A percentile compares a stretch with the other conserved stretches of the same genome.
Evolutionary conservation across 352 stramenopile species (phyloP).

Genomic region (Blastocystis sp.): DNA sequence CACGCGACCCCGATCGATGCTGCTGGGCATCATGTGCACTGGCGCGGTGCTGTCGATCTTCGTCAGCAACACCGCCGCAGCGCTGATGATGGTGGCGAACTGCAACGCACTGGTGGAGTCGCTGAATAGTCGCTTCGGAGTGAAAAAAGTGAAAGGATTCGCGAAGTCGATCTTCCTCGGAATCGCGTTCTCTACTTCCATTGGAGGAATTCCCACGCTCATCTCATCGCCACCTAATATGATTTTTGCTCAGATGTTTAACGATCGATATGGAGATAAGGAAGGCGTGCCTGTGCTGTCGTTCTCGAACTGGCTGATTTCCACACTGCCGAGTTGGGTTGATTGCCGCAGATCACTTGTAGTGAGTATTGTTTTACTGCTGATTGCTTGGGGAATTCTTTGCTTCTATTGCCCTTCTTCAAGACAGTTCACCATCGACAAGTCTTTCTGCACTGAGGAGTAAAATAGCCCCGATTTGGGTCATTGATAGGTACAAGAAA

Average conservation of each 20-base stretch:
- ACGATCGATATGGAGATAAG: not conserved
- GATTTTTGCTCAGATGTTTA: constrained; percentile 33
- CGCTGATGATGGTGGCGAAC: constrained; percentile 53
- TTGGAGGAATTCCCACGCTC: constrained; percentile 45
- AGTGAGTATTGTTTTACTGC: constrained; percentile 4
- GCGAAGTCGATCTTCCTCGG: constrained; percentile 42
- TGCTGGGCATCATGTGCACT: constrained; percentile 33
- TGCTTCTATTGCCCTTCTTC: constrained; percentile 19
- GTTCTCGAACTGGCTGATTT: constrained; percentile 52
- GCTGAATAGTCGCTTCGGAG: not conserved
- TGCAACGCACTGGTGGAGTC: constrained; percentile 39
- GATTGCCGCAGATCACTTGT: not conserved
- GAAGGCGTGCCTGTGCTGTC: not conserved
- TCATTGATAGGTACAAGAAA: constrained; percentile 35
- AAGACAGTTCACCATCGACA: constrained; percentile 13
- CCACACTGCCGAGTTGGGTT: constrained; percentile 8
- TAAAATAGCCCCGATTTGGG: not conserved
- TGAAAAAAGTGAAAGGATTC: constrained; percentile 52
- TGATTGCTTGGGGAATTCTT: not conserved
- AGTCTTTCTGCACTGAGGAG: constrained; percentile 10
- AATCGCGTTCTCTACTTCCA: constrained; percentile 41
- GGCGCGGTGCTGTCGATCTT: constrained; percentile 38
- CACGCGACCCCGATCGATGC: constrained; percentile 23
- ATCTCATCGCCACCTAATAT: constrained; percentile 56
- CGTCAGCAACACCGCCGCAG: constrained; percentile 42